Evolutionary conservation across 371 early-diverging fungal genomes (phyloP), one percentile per base, ranked within the genome.

Genomic region (Conidiobolus incongruus): DNA sequence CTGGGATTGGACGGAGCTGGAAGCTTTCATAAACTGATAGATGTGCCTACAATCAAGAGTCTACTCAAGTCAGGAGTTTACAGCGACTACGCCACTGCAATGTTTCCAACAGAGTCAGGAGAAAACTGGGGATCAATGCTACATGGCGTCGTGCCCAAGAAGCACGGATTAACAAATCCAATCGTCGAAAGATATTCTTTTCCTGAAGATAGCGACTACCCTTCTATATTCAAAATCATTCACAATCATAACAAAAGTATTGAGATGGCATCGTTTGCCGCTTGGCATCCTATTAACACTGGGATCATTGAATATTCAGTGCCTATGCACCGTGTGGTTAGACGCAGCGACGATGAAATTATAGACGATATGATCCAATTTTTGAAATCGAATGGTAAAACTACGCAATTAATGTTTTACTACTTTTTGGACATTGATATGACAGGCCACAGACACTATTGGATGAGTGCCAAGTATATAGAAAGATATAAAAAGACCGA

Each of bases 71-170:
- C 40, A 6, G 40, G 40, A 7, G 40, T 28, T 17, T 40, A 24
- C 29, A 20, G 16, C 19, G 15, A 16, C 13, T 6, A 40, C 12
- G 40, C 40, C 12, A 15, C 6, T 10, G 17, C 10, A 6, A 10
- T 15, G 21, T 21, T 10, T 10, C 50, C 50, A 29, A 49, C 50
- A 2, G 30, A 23, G 10, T 43, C 44, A n/a, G 50, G 40, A 1
- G 35, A 45, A 22, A 49, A 49, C 21, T 49, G 50, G 50, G 50
- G 50, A 7, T 49, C 50, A 1, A 15, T 49, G 21, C 17, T 49
- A 28, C 38, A 38, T 8, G 46, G 50, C 8, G 46, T 49, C 21
- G 22, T 28, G 22, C 40, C 41, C 2, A 35, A 45, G 2, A 45
- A 46, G 23, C 50, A 49, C 35, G 37, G 41, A 16, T 19, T 49